Percentiles rank a stretch among this genome's conserved stretches.
phyloP scores from a whole-genome alignment of 352 stramenopile species.

The Phytopythium litorale region DNA sequence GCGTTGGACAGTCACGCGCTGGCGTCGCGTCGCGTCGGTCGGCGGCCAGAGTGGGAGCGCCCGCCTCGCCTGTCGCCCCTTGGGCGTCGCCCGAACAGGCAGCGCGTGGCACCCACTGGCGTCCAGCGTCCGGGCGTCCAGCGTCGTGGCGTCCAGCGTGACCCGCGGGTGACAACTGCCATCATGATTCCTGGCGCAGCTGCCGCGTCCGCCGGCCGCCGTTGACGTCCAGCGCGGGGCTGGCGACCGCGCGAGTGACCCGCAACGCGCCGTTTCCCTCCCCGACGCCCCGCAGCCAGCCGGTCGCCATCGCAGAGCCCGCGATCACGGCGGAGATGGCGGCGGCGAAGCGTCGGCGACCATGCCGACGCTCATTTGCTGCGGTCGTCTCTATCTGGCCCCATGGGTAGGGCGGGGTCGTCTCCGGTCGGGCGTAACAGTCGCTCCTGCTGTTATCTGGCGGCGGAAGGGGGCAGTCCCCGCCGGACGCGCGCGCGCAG shows the following conservation, averaged over 20 bases:
- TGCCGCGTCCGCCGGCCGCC: too few relatives aligned
- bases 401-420: not conserved
- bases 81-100: not conserved
- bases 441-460: not conserved
- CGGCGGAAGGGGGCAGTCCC: not conserved
- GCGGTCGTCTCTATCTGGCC: conserved; percentile 1
- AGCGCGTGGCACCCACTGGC: not conserved
- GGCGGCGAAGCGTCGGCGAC: too few relatives aligned
- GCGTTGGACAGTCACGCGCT: not conserved
- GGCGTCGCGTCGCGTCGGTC: not conserved
- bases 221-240: too few relatives aligned
- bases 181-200: not conserved
- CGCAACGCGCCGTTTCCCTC: too few relatives aligned
- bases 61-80: not conserved
- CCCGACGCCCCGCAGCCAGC: too few relatives aligned
- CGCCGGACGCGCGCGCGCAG: not conserved
- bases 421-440: not conserved
- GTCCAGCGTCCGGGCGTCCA: too few relatives aligned
- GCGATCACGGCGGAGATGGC: too few relatives aligned
- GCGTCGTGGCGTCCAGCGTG: not conserved
- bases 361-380: not conserved
- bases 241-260: too few relatives aligned
- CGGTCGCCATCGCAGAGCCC: too few relatives aligned
- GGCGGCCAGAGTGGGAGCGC: not conserved
- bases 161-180: not conserved